Evolutionary conservation across 2,329 filamentous ascomycete genomes (phyloP), one percentile per base, ranked within the genome.

Genomic region (Biscogniauxia sp.): DNA sequence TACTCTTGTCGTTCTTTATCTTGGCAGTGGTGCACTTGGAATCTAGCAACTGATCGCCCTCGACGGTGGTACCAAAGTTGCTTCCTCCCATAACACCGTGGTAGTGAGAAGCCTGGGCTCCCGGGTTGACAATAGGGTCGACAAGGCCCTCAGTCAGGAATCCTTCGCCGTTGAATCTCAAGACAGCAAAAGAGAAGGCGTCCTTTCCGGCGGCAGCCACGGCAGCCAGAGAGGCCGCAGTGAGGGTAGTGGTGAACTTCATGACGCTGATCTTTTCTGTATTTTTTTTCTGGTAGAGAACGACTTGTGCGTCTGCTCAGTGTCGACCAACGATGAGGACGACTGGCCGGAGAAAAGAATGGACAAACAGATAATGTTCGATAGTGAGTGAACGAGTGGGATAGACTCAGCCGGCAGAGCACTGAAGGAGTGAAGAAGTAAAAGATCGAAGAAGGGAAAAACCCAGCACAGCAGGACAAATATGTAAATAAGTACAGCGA

Each of bases 21-120:
- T 82, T 81, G 73, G 90, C 89, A 37, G 88, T 91, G 54, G 86
- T 90, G 80, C 91, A 94, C 25, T 83, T 81, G 32, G 88, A 91
- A 58, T 80, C 72, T 61, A 79, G 63, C 25, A 90, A 80, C 53
- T 83, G 79, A 59, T 84, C 79, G 68, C 86, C 90, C 51, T 81
- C 85, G 71, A 88, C 86, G 57, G 75, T 80, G 65, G 85, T 77
- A 64, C 82, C 79, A 69, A 93, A 93, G 66, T 79, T 87, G 74
- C 85, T 89, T 60, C 88, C 89, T 51, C 88, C 90, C 76, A 89
- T 84, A 66, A 93, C 82, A 56, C 83, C 85, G 77, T 93, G 91
- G 25, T 89, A 83, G 74, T 93, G 90, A 53, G 75, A 70, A 2
- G 87, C 82, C 15, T 83, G 70, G 11, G 67, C 61, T 20, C 88